A percentile compares a stretch with the other conserved stretches of the same genome.
These are phyloP conservation scores for Phoma sp. DNA, from an alignment of 2,329 filamentous ascomycete species.

Conservation along the genomic window DNA sequence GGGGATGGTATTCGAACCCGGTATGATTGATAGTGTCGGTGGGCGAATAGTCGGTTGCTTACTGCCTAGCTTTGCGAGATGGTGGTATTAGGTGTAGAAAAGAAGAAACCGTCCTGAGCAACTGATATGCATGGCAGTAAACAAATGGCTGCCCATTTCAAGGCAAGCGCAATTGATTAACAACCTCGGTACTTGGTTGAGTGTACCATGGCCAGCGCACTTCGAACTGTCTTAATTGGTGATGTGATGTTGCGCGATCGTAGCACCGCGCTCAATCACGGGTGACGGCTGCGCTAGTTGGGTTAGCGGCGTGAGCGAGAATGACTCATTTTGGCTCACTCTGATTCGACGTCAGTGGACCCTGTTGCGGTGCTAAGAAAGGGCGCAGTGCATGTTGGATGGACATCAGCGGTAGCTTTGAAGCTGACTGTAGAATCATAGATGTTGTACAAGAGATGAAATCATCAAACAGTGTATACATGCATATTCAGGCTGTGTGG, in stretches of 20 bases:
- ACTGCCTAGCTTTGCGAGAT: background rate
- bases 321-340: slow-evolving; percentile 23
- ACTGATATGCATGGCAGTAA: background rate
- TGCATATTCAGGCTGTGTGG: background rate
- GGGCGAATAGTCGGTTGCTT: background rate
- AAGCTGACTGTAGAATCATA: background rate
- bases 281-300: slow-evolving; percentile 3
- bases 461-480: background rate
- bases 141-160: background rate
- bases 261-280: background rate
- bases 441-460: too few species aligned
- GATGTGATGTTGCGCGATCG: background rate
- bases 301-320: slow-evolving; percentile 15
- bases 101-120: background rate
- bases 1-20: too few species aligned
- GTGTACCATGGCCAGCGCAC: background rate
- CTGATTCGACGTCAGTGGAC: slow-evolving; percentile 8
- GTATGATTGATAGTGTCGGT: background rate
- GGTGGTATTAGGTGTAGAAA: background rate
- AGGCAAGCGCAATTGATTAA: background rate
- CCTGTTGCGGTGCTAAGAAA: background rate
- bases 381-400: background rate
- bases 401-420: background rate
- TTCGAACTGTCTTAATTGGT: background rate
- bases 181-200: background rate